phyloP scores from a whole-genome alignment of 2,329 filamentous ascomycete species.

The Pezicula rhizophila region DNA sequence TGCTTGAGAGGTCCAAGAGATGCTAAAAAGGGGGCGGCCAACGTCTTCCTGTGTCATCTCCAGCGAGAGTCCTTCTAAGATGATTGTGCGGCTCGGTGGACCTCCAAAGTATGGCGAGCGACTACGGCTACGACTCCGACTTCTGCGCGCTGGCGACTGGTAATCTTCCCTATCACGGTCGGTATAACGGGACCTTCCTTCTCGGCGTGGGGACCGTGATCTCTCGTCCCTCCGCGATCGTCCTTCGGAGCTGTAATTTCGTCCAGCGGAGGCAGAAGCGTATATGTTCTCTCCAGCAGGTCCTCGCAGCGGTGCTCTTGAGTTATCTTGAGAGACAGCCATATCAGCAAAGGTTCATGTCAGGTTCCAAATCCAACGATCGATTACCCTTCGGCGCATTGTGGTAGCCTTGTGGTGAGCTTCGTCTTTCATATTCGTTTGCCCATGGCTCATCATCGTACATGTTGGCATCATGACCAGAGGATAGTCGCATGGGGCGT shows the following conservation, averaged over 20 bases:
- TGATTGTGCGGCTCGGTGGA: slow-evolving; percentile 43
- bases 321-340: slow-evolving; percentile 26
- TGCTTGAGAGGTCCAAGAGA: slow-evolving; percentile 12
- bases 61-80: slow-evolving; percentile 47
- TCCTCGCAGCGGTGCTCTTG: slow-evolving; percentile 23
- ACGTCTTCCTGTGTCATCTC: slow-evolving; percentile 46
- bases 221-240: slow-evolving; percentile 32
- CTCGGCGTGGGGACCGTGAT: slow-evolving; percentile 29
- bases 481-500: slow-evolving; percentile 15
- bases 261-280: slow-evolving; percentile 13
- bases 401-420: slow-evolving; percentile 21
- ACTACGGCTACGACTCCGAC: slow-evolving; percentile 22
- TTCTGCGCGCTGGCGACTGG: slow-evolving; percentile 19
- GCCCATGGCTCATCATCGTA: slow-evolving; percentile 34
- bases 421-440: slow-evolving; percentile 15
- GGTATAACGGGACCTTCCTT: slow-evolving; percentile 24
- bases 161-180: slow-evolving; percentile 29
- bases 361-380: slow-evolving; percentile 21
- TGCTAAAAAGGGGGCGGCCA: slow-evolving; percentile 33
- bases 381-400: slow-evolving; percentile 30
- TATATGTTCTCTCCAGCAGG: slow-evolving; percentile 14
- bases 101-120: slow-evolving; percentile 27
- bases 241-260: slow-evolving; percentile 24
- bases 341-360: slow-evolving; percentile 27
- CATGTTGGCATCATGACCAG: slow-evolving; percentile 31